Percentiles rank a stretch among this genome's conserved stretches.
phyloP scores from a whole-genome alignment of 2,329 filamentous ascomycete species.

The Penicillium sp. region DNA sequence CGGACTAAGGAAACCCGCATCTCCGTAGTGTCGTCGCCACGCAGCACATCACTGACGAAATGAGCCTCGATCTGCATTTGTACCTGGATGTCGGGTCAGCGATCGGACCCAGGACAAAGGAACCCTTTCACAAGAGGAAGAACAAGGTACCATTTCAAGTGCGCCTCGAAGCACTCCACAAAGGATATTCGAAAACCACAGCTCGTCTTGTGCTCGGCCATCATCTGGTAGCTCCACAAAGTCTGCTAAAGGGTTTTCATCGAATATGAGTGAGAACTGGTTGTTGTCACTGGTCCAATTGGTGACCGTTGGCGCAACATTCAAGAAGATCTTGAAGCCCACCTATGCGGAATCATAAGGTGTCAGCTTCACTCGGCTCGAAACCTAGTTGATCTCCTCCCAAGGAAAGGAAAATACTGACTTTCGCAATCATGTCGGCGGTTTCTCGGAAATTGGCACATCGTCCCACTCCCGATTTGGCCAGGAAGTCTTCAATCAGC shows the following conservation, averaged over 20 bases:
- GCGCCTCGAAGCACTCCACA: constrained; percentile 88
- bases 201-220: constrained; percentile 86
- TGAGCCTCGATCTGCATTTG: constrained; percentile 98
- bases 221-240: constrained; percentile 97
- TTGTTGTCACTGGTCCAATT: constrained; percentile 97
- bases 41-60: constrained; percentile 87
- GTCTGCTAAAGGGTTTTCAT: constrained; percentile 93
- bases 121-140: constrained; percentile 6
- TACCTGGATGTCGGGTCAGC: constrained; percentile 45
- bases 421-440: constrained; percentile 92
- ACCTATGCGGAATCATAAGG: constrained; percentile 55
- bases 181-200: constrained; percentile 98
- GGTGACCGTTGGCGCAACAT: constrained; percentile 85
- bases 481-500: constrained; percentile 94
- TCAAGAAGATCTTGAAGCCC: constrained; percentile 98
- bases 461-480: constrained; percentile 83
- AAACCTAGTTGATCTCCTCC: too few relatives aligned
- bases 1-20: constrained; percentile 88
- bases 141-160: constrained; percentile 74
- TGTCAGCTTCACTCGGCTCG: too few relatives aligned
- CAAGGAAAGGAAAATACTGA: too few relatives aligned
- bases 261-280: constrained; percentile 91
- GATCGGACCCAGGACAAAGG: constrained; percentile 15
- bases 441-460: constrained; percentile 94
- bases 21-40: constrained; percentile 93